Conservation (phyloP, 2,329 filamentous ascomycete species). For the Escovopsis sp. region DNA sequence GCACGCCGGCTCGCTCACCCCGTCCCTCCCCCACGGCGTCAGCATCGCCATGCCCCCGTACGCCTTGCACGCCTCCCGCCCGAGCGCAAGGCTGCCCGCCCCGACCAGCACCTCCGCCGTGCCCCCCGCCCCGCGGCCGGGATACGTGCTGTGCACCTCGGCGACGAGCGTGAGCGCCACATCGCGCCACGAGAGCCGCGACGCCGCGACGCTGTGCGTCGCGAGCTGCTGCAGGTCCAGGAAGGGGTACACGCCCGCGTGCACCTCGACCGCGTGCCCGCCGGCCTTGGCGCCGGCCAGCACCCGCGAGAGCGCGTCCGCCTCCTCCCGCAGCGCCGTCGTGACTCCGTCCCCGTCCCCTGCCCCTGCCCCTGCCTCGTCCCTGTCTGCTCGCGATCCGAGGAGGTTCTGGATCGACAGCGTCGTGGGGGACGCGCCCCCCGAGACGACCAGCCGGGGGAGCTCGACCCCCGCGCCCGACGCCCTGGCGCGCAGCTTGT, state of each 20-base stretch:
- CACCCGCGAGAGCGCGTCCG: slow-evolving; percentile 8
- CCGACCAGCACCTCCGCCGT: slow-evolving; percentile 52
- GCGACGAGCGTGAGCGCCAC: slow-evolving; percentile 56
- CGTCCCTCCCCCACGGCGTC: slow-evolving; percentile 35
- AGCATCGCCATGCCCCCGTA: slow-evolving; percentile 61
- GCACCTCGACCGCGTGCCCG: slow-evolving; percentile 46
- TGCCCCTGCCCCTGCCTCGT: background rate
- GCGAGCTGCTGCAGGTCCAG: slow-evolving; percentile 70
- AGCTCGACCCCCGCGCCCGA: slow-evolving; percentile 7
- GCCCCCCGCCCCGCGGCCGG: slow-evolving; percentile 32
- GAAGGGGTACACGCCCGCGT: slow-evolving; percentile 62
- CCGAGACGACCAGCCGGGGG: slow-evolving; percentile 34
- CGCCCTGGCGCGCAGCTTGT: slow-evolving; percentile 8
- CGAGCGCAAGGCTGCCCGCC: slow-evolving; percentile 55
- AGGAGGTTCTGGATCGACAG: slow-evolving; percentile 14
- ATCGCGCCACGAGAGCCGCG: slow-evolving; percentile 33
- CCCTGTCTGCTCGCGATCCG: slow-evolving; percentile 3
- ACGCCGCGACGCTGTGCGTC: slow-evolving; percentile 41
- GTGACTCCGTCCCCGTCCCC: background rate
- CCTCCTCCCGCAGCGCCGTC: slow-evolving; percentile 9
- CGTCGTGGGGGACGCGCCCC: slow-evolving; percentile 65
- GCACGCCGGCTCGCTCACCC: slow-evolving; percentile 15
- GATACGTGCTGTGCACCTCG: slow-evolving; percentile 57
- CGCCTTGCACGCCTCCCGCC: slow-evolving; percentile 57
- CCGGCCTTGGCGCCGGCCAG: slow-evolving; percentile 16